Base-by-base conservation (phyloP, 2,329 filamentous ascomycete species). In the Phoma herbarum region DNA sequence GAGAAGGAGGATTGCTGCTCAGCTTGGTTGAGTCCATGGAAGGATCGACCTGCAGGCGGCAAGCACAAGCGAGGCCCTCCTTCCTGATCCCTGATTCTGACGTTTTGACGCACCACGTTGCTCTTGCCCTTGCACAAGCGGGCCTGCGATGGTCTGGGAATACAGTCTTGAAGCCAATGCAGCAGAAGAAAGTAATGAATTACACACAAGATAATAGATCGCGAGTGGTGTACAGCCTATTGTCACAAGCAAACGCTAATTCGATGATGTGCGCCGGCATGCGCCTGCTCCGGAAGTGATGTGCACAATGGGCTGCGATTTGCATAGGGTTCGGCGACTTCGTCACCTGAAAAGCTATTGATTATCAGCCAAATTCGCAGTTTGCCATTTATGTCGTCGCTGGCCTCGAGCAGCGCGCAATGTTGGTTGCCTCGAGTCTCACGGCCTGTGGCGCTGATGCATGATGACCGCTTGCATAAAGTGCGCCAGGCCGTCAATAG, bases 401-500 rank as follows among this genome's bases (percentile, higher is more conserved):
- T 42, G 22, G 45, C 25, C 26, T 23, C 42, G 18, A 26, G 35
- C 37, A 25, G 18, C 25, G 18, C 26, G 50, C 45, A 33, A 23
- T 20, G 39, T 47, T 42, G 45, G 14, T 25, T 35, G 33, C 33
- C 28, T 26, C 29, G 23, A 26, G 22, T 57, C 47, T 57, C 47
- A 54, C 61, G 48, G 29, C 45, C 37, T 46, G 54, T 49, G 57
- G 57, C 45, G 39, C 39, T 51, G 47, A 42, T 55, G 57, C 45
- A 57, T 59, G 57, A 52, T 66, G 59, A 60, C 58, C 42, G 53
- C 53, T 54, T 65, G 52, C 50, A 56, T 57, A 42, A 42, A 18
- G n/a, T 25, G 23, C 41, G 41, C 41, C 23, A n/a, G 46, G 18
- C 62, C 64, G 67, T 60, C 57, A 65, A 65, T 57, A 68, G 60